phyloP scores from a whole-genome alignment of 2,329 filamentous ascomycete species.

The Trichoderma sp. region DNA sequence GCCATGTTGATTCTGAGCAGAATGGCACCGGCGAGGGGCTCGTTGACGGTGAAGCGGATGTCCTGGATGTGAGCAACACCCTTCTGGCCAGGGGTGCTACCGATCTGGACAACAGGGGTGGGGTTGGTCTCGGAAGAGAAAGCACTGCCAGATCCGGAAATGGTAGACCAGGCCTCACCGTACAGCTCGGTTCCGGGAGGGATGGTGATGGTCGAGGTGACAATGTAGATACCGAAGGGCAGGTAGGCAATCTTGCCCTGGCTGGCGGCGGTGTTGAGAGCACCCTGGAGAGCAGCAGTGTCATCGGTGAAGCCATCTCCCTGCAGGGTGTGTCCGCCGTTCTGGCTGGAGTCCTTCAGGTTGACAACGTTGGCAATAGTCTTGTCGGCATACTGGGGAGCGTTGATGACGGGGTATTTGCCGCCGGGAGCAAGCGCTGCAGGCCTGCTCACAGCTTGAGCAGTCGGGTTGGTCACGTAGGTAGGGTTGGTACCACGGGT shows the following conservation, averaged over 20 bases:
- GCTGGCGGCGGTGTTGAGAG: constrained; percentile 53
- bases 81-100: constrained; percentile 11
- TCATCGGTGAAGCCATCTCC: constrained; percentile 62
- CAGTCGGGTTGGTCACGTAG: constrained; percentile 6
- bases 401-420: constrained; percentile 10
- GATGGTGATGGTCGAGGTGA: constrained; percentile 50
- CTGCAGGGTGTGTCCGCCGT: constrained; percentile 15
- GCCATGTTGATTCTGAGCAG: constrained; percentile 21
- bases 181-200: constrained; percentile 38
- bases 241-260: constrained; percentile 56
- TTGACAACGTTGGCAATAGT: constrained; percentile 9
- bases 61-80: constrained; percentile 18
- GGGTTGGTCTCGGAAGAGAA: constrained; percentile 14
- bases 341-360: constrained; percentile 17
- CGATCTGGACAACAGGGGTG: constrained; percentile 20
- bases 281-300: constrained; percentile 58
- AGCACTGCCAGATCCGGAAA: constrained; percentile 18
- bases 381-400: constrained; percentile 16
- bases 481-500: constrained; percentile 5
- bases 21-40: constrained; percentile 19
- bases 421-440: constrained; percentile 21
- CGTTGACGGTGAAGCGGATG: constrained; percentile 19
- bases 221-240: constrained; percentile 57
- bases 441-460: constrained; percentile 11
- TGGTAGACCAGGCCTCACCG: constrained; percentile 20